These are phyloP conservation scores for Singerocomus inundabilis DNA, from an alignment of 1,284 basidiomycete genomes.

Conservation along the genomic window DNA sequence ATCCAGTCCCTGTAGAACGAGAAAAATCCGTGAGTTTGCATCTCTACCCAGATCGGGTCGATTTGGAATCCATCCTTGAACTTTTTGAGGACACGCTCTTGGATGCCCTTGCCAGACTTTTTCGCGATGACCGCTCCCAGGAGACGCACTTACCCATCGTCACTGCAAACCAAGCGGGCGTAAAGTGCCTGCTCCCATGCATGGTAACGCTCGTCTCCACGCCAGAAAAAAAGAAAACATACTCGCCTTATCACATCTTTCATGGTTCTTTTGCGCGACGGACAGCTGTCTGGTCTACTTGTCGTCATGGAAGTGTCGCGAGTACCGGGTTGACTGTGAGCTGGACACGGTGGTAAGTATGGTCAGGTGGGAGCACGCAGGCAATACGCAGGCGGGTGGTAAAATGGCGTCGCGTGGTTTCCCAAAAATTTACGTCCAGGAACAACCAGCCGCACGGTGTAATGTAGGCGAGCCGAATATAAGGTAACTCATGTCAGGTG, in stretches of 20 bases:
- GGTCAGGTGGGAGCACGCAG: neutral
- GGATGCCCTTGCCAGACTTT: neutral
- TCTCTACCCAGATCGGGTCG: neutral
- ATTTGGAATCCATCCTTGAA: neutral
- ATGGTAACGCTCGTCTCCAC: neutral
- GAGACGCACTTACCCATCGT: constrained; percentile 48
- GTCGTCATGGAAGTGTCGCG: neutral
- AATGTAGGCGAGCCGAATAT: too few relatives aligned
- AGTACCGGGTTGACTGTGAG: neutral
- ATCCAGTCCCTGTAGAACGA: constrained; percentile 48
- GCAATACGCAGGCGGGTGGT: neutral
- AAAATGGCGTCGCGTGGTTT: neutral
- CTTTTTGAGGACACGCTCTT: neutral
- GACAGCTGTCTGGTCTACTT: neutral
- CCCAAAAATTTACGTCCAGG: neutral
- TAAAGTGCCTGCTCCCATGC: constrained; percentile 35
- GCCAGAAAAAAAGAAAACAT: neutral
- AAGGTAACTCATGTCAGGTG: too few relatives aligned
- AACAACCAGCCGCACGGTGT: too few relatives aligned
- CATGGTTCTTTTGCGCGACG: constrained; percentile 15
- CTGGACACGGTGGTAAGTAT: neutral
- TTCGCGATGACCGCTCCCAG: too few relatives aligned
- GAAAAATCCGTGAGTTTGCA: constrained; percentile 1
- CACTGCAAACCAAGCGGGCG: constrained; percentile 52
- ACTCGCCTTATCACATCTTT: constrained; percentile 25